Percentiles rank a stretch among this genome's conserved stretches.
phyloP scores from a whole-genome alignment of 2,329 filamentous ascomycete species.

The Daldinia sp. region DNA sequence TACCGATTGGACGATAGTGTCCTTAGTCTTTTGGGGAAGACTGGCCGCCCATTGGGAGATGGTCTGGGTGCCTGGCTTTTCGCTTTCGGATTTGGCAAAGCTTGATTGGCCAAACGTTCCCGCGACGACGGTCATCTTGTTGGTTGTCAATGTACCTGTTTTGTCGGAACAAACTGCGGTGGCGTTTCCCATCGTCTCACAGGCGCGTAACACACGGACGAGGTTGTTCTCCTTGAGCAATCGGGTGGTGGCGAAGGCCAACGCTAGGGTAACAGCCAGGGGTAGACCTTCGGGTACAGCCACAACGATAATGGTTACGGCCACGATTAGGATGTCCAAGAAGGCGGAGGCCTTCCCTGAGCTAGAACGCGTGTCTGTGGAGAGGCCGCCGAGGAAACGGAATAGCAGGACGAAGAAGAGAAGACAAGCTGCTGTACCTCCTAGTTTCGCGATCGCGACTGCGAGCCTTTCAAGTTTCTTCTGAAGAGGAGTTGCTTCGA shows the following conservation, averaged over 20 bases:
- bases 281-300: slow-evolving; percentile 76
- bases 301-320: slow-evolving; percentile 76
- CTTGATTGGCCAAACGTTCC: slow-evolving; percentile 69
- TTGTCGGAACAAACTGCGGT: slow-evolving; percentile 85
- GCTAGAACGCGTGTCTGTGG: slow-evolving; percentile 60
- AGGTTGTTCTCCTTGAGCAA: slow-evolving; percentile 78
- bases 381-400: slow-evolving; percentile 76
- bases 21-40: slow-evolving; percentile 50
- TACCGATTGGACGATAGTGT: slow-evolving; percentile 58
- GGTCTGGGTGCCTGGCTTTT: slow-evolving; percentile 38
- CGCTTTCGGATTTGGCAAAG: slow-evolving; percentile 47
- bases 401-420: slow-evolving; percentile 85
- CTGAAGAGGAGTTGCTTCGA: slow-evolving; percentile 66
- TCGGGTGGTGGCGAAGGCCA: slow-evolving; percentile 75
- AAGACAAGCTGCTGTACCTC: slow-evolving; percentile 75
- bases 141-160: slow-evolving; percentile 80
- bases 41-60: slow-evolving; percentile 51
- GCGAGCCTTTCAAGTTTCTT: slow-evolving; percentile 65
- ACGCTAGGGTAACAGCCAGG: slow-evolving; percentile 74
- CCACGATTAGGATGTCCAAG: slow-evolving; percentile 72
- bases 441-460: slow-evolving; percentile 64
- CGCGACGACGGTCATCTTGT: slow-evolving; percentile 81
- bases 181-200: slow-evolving; percentile 79
- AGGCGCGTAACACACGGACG: slow-evolving; percentile 75
- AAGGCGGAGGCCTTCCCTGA: slow-evolving; percentile 72